Percentiles rank a stretch among this genome's conserved stretches.
Evolutionary conservation across 2,329 filamentous ascomycete genomes (phyloP).

Genomic region (Paracamarosporium sp.): DNA sequence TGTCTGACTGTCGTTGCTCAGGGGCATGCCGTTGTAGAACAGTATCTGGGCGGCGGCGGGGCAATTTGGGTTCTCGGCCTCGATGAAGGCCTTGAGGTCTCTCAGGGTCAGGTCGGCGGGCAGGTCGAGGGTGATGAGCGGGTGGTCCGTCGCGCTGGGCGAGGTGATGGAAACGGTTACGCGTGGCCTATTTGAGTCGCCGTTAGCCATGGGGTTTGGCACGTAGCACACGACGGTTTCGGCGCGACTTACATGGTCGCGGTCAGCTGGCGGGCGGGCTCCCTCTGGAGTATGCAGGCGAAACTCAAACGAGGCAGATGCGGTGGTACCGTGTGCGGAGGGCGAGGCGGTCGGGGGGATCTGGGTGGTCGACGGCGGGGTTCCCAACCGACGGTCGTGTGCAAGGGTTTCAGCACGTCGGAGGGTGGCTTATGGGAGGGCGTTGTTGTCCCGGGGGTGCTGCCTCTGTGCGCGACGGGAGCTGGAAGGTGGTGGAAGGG

Average conservation of each 20-base stretch:
- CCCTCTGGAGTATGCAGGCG: conserved; percentile 45
- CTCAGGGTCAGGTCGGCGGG: conserved; percentile 82
- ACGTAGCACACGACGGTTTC: conserved; percentile 44
- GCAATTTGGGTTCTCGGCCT: conserved; percentile 76
- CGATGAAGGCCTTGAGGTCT: conserved; percentile 85
- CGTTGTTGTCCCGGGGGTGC: not conserved
- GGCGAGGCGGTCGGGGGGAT: conserved; percentile 8
- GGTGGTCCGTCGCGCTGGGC: conserved; percentile 74
- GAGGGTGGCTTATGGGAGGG: conserved; percentile 16
- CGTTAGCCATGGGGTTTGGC: conserved; percentile 36
- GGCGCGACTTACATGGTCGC: conserved; percentile 44
- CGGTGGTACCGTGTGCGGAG: conserved; percentile 39
- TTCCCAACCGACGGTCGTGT: conserved; percentile 20
- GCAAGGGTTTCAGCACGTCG: conserved; percentile 24
- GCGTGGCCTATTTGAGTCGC: conserved; percentile 66
- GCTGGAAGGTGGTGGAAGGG: conserved; percentile 39
- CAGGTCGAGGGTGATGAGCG: conserved; percentile 74
- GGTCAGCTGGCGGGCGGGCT: conserved; percentile 24
- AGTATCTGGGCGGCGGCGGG: conserved; percentile 78
- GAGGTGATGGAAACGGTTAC: conserved; percentile 87
- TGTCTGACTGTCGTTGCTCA: conserved; percentile 79
- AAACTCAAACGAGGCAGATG: conserved; percentile 39
- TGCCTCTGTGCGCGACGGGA: not conserved
- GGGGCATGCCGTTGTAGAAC: conserved; percentile 85
- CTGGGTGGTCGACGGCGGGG: conserved; percentile 27